A percentile compares a stretch with the other conserved stretches of the same genome.
Conservation (phyloP, 2,329 filamentous ascomycete genomes). For the Zelopaecilomyces penicillatus region DNA sequence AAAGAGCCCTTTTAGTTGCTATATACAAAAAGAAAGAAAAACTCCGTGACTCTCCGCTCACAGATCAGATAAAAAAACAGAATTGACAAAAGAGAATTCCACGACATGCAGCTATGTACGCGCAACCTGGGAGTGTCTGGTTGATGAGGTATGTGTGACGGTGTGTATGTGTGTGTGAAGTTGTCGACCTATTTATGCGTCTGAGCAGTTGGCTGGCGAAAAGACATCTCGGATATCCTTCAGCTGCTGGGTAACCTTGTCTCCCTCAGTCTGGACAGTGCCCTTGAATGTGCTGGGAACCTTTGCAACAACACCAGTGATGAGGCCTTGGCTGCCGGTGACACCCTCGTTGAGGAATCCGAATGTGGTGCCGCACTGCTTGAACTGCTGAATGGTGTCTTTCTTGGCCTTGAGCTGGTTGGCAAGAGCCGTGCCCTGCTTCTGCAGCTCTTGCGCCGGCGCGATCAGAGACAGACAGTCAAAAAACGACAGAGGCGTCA, state of each 20-base stretch:
- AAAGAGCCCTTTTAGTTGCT: no score
- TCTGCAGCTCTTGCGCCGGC: slow-evolving; percentile 6
- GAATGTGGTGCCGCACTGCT: slow-evolving; percentile 4
- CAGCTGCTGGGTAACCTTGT: neutral
- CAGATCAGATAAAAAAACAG: no score
- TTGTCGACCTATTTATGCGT: neutral
- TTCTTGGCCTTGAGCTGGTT: slow-evolving; percentile 4
- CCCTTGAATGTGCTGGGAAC: neutral
- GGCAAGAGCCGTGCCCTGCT: slow-evolving; percentile 5
- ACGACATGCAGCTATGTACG: no score
- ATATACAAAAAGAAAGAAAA: no score
- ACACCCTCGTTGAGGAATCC: slow-evolving; percentile 1
- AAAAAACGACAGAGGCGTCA: slow-evolving; percentile 7
- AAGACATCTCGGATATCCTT: neutral
- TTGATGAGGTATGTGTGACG: no score
- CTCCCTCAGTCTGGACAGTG: neutral
- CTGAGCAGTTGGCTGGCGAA: neutral
- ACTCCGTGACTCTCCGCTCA: no score
- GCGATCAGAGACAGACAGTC: slow-evolving; percentile 7
- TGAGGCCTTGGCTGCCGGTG: neutral
- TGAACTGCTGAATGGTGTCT: slow-evolving; percentile 3
- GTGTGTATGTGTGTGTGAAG: no score
- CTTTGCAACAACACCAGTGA: neutral
- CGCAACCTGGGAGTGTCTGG: no score
- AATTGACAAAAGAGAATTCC: no score